A percentile compares a stretch with the other conserved stretches of the same genome.
Evolutionary conservation across 2,329 filamentous ascomycete species (phyloP).

Genomic region (Botrytis fabae): DNA sequence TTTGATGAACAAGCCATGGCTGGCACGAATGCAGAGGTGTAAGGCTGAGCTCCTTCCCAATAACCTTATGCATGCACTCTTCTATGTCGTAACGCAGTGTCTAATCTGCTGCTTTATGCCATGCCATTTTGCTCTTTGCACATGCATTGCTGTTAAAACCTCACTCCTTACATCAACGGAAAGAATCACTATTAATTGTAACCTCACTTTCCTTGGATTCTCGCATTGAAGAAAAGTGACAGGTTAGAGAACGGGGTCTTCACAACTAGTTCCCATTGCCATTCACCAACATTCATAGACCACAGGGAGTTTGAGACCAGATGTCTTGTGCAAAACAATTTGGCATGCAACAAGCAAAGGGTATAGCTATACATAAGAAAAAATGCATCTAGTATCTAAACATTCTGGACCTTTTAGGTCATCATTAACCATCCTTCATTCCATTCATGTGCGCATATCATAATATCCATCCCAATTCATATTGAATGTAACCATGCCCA

Average conservation of each 20-base stretch:
- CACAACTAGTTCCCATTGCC: neutral
- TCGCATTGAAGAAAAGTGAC: neutral
- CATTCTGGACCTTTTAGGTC: constrained; percentile 12
- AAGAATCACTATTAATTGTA: neutral
- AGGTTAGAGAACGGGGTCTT: neutral
- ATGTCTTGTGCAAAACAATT: neutral
- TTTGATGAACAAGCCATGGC: neutral
- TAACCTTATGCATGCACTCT: neutral
- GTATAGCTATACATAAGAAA: constrained; percentile 3
- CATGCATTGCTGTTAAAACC: neutral
- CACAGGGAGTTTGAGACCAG: neutral
- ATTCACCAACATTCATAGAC: neutral
- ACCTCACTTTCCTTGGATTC: neutral
- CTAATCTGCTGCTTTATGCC: neutral
- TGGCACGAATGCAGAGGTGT: neutral
- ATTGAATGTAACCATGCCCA: constrained; percentile 14
- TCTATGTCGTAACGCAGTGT: neutral
- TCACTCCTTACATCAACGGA: neutral
- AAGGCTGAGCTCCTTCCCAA: neutral
- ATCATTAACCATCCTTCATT: constrained; percentile 12
- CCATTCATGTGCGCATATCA: constrained; percentile 14
- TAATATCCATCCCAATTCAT: constrained; percentile 14
- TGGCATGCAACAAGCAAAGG: constrained; percentile 16
- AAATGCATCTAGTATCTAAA: constrained; percentile 11
- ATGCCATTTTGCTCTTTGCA: neutral